Conservation (phyloP, 148 eudicot species). For the Bassia scoparia region DNA sequence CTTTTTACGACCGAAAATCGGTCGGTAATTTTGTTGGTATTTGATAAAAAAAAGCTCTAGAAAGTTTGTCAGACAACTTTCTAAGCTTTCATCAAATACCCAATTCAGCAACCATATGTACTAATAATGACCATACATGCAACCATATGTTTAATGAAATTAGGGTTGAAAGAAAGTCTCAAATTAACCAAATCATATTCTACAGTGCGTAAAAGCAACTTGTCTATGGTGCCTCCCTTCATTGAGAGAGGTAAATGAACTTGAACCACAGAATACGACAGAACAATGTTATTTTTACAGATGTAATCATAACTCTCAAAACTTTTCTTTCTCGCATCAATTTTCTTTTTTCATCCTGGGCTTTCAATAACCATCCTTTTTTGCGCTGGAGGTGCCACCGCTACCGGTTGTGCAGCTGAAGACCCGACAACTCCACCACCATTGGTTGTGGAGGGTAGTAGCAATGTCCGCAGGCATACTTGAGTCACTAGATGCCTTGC, state of each 20-base stretch:
- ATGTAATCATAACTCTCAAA: slow-evolving; percentile 45
- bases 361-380: slow-evolving; percentile 59
- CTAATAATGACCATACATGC: no score
- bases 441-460: slow-evolving; percentile 20
- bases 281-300: not conserved
- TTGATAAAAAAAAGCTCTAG: no score
- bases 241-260: not conserved
- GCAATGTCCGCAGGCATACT: slow-evolving; percentile 36
- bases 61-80: no score
- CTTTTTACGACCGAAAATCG: no score
- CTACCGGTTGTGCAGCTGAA: slow-evolving; percentile 9
- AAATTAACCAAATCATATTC: not conserved
- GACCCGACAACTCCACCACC: slow-evolving; percentile 46
- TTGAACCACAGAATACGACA: not conserved
- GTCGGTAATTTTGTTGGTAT: no score
- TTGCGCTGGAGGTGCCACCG: slow-evolving; percentile 12
- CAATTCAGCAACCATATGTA: no score
- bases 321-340: slow-evolving; percentile 93
- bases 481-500: slow-evolving; percentile 42
- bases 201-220: not conserved
- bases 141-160: no score
- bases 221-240: not conserved
- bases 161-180: no score
- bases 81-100: no score
- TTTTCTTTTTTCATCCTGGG: slow-evolving; percentile 75